A percentile compares a stretch with the other conserved stretches of the same genome.
phyloP scores from a whole-genome alignment of 1,284 basidiomycete species.

The Tylopilus sp. region DNA sequence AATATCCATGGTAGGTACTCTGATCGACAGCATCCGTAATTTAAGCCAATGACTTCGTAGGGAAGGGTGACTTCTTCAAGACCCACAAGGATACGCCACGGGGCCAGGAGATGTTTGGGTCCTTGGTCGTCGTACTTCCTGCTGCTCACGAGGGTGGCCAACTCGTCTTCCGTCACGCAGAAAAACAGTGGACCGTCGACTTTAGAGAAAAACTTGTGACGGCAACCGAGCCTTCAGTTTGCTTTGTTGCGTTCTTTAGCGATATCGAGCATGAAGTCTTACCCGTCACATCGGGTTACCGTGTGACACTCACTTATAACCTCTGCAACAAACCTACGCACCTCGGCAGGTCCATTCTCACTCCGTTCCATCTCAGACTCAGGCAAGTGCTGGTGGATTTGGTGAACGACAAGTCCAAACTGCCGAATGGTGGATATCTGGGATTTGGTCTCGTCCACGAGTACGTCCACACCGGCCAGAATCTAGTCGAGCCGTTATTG shows the following conservation, averaged over 20 bases:
- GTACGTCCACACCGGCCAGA: conserved; percentile 1
- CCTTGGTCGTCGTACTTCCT: conserved; percentile 42
- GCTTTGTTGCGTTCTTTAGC: conserved; percentile 38
- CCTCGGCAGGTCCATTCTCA: conserved; percentile 7
- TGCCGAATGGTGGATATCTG: not conserved
- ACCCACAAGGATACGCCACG: conserved; percentile 36
- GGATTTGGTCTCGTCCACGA: conserved; percentile 1
- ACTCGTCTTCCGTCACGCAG: conserved; percentile 33
- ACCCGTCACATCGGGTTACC: conserved; percentile 26
- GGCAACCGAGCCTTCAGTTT: conserved; percentile 11
- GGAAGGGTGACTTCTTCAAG: conserved; percentile 22
- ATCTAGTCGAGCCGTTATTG: not conserved
- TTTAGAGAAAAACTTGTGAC: not conserved
- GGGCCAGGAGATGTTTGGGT: conserved; percentile 37
- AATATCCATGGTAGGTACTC: conserved; percentile 38
- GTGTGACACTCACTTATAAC: conserved; percentile 44
- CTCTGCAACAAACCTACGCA: conserved; percentile 24
- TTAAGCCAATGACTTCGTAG: too few species aligned
- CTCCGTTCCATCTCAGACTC: not conserved
- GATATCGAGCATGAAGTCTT: conserved; percentile 45
- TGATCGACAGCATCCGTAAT: conserved; percentile 12
- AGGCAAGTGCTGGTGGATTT: conserved; percentile 30
- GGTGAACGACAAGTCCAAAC: conserved; percentile 13
- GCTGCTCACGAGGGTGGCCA: conserved; percentile 33
- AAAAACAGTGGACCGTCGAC: conserved; percentile 32